These are phyloP conservation scores for Tilletia walkeri DNA, from an alignment of 1,284 basidiomycete species.

Conservation along the genomic window DNA sequence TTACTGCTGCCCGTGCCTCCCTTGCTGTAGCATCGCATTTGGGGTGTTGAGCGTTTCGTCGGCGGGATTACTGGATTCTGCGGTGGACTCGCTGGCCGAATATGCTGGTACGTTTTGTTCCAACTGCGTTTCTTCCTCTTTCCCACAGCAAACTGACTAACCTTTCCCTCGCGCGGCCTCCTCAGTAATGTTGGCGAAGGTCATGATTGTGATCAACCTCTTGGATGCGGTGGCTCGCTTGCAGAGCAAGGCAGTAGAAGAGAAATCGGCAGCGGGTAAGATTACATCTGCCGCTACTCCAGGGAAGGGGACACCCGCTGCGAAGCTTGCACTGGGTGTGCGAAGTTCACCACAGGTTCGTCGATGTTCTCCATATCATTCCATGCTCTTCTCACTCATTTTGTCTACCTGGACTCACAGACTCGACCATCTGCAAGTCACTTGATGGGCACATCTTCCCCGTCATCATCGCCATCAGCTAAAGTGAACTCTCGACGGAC, in stretches of 20 bases:
- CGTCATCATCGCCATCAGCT: not conserved
- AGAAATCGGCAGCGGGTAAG: not conserved
- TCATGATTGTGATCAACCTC: not conserved
- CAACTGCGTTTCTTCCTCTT: not conserved
- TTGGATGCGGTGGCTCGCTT: not conserved
- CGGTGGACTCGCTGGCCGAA: conserved; percentile 1
- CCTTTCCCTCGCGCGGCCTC: not conserved
- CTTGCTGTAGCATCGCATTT: not conserved
- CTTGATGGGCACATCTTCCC: not conserved
- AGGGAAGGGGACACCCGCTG: not conserved
- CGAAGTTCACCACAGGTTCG: conserved; percentile 14
- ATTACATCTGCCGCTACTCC: not conserved
- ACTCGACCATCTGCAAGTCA: conserved; percentile 6
- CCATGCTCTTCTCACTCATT: not conserved
- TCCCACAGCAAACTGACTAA: not conserved
- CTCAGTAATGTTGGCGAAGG: not conserved
- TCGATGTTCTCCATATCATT: not conserved
- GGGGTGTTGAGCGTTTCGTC: not conserved
- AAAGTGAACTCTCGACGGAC: not conserved
- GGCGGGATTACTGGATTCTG: not conserved
- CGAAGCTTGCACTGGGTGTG: conserved; percentile 3
- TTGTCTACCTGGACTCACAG: not conserved
- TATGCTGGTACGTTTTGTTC: not conserved
- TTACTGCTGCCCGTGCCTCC: not conserved
- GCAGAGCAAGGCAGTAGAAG: conserved; percentile 13